These are phyloP conservation scores for Exophiala calicioides DNA, from an alignment of 2,329 filamentous ascomycete genomes.

Conservation along the genomic window DNA sequence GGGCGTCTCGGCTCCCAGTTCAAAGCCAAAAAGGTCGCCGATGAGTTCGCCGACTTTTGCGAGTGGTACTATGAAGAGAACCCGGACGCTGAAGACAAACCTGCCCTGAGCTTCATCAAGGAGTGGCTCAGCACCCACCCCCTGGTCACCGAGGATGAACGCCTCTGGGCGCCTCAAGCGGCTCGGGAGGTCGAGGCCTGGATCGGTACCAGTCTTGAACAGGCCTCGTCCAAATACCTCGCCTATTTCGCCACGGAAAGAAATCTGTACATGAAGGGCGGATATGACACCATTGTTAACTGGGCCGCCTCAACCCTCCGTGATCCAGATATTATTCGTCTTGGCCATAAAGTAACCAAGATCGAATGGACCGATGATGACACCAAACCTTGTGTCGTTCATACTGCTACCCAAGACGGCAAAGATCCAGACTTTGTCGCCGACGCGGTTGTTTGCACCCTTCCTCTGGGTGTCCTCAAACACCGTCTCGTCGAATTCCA, in stretches of 20 bases:
- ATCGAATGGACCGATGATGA: slow-evolving; percentile 42
- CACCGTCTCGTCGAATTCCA: slow-evolving; percentile 44
- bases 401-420: slow-evolving; percentile 28
- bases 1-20: slow-evolving; percentile 47
- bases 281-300: slow-evolving; percentile 47
- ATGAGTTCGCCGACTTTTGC: slow-evolving; percentile 47
- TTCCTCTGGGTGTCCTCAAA: slow-evolving; percentile 44
- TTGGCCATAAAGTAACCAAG: slow-evolving; percentile 42
- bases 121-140: slow-evolving; percentile 45
- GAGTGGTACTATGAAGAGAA: slow-evolving; percentile 45
- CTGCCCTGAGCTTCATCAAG: slow-evolving; percentile 43
- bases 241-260: slow-evolving; percentile 48
- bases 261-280: slow-evolving; percentile 50
- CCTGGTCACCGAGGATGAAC: slow-evolving; percentile 45
- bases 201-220: slow-evolving; percentile 45
- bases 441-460: slow-evolving; percentile 44
- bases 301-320: slow-evolving; percentile 43
- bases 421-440: slow-evolving; percentile 29
- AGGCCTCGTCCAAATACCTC: slow-evolving; percentile 46
- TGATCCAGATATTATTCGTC: slow-evolving; percentile 39
- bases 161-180: slow-evolving; percentile 47
- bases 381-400: slow-evolving; percentile 25
- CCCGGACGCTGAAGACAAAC: slow-evolving; percentile 44
- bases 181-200: slow-evolving; percentile 47
- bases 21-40: slow-evolving; percentile 50